A percentile compares a stretch with the other conserved stretches of the same genome.
phyloP scores from a whole-genome alignment of 2,329 filamentous ascomycete genomes.

The Colletotrichum viniferum region DNA sequence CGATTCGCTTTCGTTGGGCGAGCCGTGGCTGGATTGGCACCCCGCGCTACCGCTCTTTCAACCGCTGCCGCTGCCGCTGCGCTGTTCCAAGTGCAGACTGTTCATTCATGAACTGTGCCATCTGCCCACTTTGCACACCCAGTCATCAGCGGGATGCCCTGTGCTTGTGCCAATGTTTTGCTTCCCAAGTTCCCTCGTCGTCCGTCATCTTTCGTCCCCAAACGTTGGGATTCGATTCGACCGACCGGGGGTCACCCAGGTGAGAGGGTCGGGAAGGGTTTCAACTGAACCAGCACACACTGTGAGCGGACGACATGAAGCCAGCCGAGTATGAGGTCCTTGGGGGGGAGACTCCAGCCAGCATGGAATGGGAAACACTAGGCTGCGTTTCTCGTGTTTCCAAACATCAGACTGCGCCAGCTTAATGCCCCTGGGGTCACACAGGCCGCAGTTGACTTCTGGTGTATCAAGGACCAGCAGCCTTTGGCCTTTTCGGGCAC shows the following conservation, averaged over 20 bases:
- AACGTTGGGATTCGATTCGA: constrained; percentile 12
- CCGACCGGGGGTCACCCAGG: neutral
- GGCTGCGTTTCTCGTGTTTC: constrained; percentile 20
- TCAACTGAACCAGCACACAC: constrained; percentile 15
- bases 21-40: neutral
- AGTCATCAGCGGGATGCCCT: neutral
- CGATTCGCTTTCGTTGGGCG: neutral
- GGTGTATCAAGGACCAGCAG: neutral
- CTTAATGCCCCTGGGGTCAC: neutral
- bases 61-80: neutral
- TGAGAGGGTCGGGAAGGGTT: constrained; percentile 11
- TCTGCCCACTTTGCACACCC: neutral
- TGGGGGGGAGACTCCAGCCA: neutral
- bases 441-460: neutral
- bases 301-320: constrained; percentile 15
- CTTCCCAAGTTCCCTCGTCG: neutral
- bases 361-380: constrained; percentile 20
- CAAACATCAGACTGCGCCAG: constrained; percentile 16
- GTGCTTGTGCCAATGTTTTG: neutral
- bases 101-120: neutral
- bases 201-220: neutral
- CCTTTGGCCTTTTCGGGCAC: neutral
- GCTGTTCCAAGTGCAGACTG: neutral
- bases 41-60: neutral
- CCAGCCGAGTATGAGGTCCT: constrained; percentile 14